Conservation (phyloP, 2,329 filamentous ascomycete species). For the Colletotrichum sp. region DNA sequence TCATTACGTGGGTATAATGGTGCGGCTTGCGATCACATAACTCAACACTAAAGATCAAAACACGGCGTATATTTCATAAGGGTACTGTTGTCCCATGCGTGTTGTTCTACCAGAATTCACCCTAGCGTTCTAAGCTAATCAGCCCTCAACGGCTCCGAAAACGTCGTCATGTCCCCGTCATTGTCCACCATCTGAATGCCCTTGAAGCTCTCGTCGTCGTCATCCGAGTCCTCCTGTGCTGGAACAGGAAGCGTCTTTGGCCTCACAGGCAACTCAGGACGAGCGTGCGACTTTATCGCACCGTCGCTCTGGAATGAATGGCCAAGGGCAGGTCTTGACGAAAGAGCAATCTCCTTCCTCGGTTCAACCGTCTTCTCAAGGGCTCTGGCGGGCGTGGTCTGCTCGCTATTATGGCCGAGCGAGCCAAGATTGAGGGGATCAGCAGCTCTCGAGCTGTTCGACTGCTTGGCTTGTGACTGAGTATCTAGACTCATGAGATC, state of each 20-base stretch:
- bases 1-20: not conserved
- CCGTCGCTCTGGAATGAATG: slow-evolving; percentile 12
- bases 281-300: not conserved
- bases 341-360: not conserved
- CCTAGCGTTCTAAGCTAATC: not conserved
- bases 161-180: slow-evolving; percentile 18
- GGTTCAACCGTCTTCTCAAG: not conserved
- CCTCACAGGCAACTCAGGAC: slow-evolving; percentile 1
- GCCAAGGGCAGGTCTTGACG: not conserved
- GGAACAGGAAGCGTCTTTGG: slow-evolving; percentile 7
- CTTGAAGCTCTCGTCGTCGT: slow-evolving; percentile 39
- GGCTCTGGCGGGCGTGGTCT: not conserved
- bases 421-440: not conserved
- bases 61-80: not conserved
- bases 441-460: not conserved
- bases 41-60: not conserved
- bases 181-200: slow-evolving; percentile 44
- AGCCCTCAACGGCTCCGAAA: slow-evolving; percentile 1
- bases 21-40: not conserved
- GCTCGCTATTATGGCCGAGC: not conserved
- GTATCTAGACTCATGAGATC: not conserved
- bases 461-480: not conserved
- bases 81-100: not conserved
- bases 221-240: not conserved
- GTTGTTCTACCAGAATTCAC: not conserved